phyloP scores from a whole-genome alignment of 306 rosid genomes.

The Cicer chorassanicum region DNA sequence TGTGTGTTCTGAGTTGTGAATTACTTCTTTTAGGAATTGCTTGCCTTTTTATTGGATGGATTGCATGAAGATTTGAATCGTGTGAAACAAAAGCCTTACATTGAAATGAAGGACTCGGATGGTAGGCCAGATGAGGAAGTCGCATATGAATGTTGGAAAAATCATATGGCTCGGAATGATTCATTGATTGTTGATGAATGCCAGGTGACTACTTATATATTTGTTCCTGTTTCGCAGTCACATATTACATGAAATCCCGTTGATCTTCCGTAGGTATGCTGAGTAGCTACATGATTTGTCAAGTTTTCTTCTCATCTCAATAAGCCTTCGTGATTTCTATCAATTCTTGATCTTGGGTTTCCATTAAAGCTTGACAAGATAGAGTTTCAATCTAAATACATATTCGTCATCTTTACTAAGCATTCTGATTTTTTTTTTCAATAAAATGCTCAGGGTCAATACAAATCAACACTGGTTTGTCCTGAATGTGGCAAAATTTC shows the following conservation, averaged over 20 bases:
- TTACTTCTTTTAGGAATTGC: slow-evolving; percentile 75
- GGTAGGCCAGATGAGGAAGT: slow-evolving; percentile 93
- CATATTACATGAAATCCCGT: slow-evolving; percentile 21
- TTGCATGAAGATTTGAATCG: slow-evolving; percentile 99
- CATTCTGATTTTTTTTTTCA: slow-evolving; percentile 28
- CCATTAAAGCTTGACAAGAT: slow-evolving; percentile 37
- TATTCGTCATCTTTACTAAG: slow-evolving; percentile 21
- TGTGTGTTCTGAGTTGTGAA: slow-evolving; percentile 38
- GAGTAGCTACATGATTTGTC: slow-evolving; percentile 17
- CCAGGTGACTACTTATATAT: slow-evolving; percentile 68
- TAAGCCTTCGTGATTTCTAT: slow-evolving; percentile 27
- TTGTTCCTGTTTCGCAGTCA: slow-evolving; percentile 28
- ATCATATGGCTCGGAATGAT: slow-evolving; percentile 96
- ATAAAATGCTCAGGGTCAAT: slow-evolving; percentile 84
- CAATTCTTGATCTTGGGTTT: slow-evolving; percentile 12
- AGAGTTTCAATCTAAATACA: slow-evolving; percentile 38
- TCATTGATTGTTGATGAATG: slow-evolving; percentile 98
- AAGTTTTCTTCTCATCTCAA: slow-evolving; percentile 14
- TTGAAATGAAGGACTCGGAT: slow-evolving; percentile 94
- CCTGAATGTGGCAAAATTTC: slow-evolving; percentile 89
- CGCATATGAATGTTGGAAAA: slow-evolving; percentile 93
- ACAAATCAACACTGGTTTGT: slow-evolving; percentile 96
- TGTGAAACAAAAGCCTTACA: slow-evolving; percentile 93
- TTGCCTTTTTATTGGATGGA: slow-evolving; percentile 98
- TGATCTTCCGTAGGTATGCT: slow-evolving; percentile 28